Base-by-base conservation (phyloP, 2,329 filamentous ascomycete species). In the Hirsutella rhossiliensis region DNA sequence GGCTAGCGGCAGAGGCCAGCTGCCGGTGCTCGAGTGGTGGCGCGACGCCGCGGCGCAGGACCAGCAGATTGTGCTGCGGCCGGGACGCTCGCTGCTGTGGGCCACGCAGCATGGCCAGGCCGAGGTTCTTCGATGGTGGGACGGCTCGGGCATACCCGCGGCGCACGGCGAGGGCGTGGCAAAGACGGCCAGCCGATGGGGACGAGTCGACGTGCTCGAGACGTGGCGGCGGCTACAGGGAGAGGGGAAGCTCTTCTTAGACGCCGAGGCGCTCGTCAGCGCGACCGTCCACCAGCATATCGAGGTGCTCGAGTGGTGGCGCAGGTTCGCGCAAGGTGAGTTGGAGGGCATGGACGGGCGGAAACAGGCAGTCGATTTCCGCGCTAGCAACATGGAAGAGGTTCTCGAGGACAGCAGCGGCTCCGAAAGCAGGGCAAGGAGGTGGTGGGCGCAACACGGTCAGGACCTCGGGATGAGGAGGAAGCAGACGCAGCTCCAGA, bases 11-110 rank as follows among this genome's bases (percentile, higher is more conserved):
- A 83, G 87, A 55, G 88, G 89, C 8, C 84, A 92, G 51, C 72
- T 95, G n/a, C 68, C 79, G 7, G 87, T 96, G 1, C 73, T 97
- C 1, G 83, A 94, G 54, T 97, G 90, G 90, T 97, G 90, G 90
- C 85, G 86, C 53, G 75, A 82, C 47, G 80, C 82, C 0, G 76
- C 75, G 12, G 64, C 70, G 13, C 72, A 75, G 43, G 73, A 81
- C 54, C 72, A 81, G 38, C 63, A 64, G 1, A 66, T 79, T 41
- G 66, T 72, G 6, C 71, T 94, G 13, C 87, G 89, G 52, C 84
- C 89, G 0, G 89, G 89, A 37, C 88, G 92, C 55, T 84, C 85
- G 23, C 80, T 95, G 17, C 76, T 89, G 7, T 82, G 83, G 50
- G 89, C 89, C 0, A 84, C 87, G 1, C 88, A 95, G 57, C 82